Conservation (phyloP, 148 eudicot genomes). For the Dianthus caryophyllus region DNA sequence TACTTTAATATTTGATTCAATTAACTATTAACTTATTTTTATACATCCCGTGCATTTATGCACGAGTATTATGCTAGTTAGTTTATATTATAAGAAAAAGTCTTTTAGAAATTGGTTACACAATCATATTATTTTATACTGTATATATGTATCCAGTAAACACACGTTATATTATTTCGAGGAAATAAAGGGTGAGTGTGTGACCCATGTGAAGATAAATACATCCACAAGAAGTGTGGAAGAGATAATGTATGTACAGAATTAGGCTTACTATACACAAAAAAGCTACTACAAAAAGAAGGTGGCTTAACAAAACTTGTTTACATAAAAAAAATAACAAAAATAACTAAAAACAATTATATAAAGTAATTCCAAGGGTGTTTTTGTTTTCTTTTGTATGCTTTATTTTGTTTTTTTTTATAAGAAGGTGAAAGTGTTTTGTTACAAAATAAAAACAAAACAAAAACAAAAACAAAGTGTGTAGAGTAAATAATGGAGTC, state of each 20-base stretch:
- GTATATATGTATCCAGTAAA: no score
- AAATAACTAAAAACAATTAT: neutral
- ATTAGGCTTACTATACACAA: slow-evolving; percentile 2
- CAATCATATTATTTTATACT: no score
- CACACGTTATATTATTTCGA: no score
- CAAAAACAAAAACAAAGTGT: neutral
- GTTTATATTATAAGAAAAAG: no score
- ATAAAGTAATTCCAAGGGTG: neutral
- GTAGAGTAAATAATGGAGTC: slow-evolving; percentile 32
- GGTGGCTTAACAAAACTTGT: neutral
- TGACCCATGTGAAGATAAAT: slow-evolving; percentile 24
- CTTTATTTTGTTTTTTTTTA: slow-evolving; percentile 2
- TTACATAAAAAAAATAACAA: slow-evolving; percentile 11
- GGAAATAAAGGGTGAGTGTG: no score
- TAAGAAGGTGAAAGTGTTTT: neutral
- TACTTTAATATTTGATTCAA: no score
- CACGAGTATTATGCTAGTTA: no score
- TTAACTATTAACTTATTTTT: no score
- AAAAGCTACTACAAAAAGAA: neutral
- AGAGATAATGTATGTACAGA: slow-evolving; percentile 7
- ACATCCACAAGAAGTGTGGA: neutral
- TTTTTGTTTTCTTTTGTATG: neutral
- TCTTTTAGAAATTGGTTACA: no score
- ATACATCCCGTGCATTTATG: no score
- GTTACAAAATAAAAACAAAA: neutral